Conservation (phyloP, 1,284 basidiomycete genomes). For the Singerocomus inundabilis region DNA sequence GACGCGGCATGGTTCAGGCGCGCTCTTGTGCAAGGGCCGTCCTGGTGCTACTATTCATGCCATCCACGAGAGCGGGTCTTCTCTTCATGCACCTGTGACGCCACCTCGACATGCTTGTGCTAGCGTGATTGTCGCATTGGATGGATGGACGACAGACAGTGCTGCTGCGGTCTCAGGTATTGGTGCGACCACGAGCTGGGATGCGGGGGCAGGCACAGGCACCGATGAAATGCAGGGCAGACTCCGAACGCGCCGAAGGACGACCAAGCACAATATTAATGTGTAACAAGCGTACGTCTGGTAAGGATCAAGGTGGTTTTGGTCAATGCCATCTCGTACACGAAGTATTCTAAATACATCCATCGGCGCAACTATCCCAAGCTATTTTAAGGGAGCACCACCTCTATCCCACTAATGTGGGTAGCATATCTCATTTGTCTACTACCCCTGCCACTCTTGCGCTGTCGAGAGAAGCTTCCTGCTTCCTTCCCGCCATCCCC, state of each 20-base stretch:
- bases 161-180: not conserved
- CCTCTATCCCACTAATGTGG: too few relatives aligned
- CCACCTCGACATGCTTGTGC: not conserved
- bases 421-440: too few relatives aligned
- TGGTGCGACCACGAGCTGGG: not conserved
- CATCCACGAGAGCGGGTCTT: slow-evolving; percentile 2
- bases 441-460: too few relatives aligned
- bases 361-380: too few relatives aligned
- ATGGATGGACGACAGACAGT: slow-evolving; percentile 28
- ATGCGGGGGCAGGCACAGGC: not conserved
- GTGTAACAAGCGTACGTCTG: too few relatives aligned
- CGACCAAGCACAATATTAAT: not conserved
- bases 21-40: slow-evolving; percentile 29
- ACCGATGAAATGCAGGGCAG: not conserved
- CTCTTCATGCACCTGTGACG: not conserved
- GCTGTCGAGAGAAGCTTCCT: too few relatives aligned
- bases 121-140: not conserved
- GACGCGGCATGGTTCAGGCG: not conserved
- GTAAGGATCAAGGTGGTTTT: too few relatives aligned
- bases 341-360: too few relatives aligned
- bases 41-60: slow-evolving; percentile 5
- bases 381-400: too few relatives aligned
- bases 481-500: too few relatives aligned
- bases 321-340: too few relatives aligned
- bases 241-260: slow-evolving; percentile 4